Evolutionary conservation across 2,329 filamentous ascomycete species (phyloP).

Genomic region (Monosporascus sp.): DNA sequence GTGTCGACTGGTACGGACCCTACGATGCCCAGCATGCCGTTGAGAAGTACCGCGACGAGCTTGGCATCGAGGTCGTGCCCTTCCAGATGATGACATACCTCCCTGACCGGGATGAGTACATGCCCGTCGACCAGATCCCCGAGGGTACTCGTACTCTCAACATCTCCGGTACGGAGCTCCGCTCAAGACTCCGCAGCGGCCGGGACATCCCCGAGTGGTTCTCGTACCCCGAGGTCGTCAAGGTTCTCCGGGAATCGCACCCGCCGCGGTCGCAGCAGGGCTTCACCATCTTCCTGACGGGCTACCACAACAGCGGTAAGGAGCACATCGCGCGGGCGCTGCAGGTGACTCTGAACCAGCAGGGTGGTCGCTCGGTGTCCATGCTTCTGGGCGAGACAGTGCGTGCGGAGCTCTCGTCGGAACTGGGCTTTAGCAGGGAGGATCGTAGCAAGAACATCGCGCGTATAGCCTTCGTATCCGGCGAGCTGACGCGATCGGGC

Average conservation of each 20-base stretch:
- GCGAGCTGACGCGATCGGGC: conserved; percentile 87
- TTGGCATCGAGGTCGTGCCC: conserved; percentile 96
- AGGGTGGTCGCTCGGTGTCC: conserved; percentile 90
- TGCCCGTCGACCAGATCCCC: conserved; percentile 83
- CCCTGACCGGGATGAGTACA: conserved; percentile 94
- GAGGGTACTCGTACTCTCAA: conserved; percentile 79
- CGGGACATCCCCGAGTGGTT: conserved; percentile 99
- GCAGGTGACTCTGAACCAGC: conserved; percentile 96
- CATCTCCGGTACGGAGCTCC: conserved; percentile 87
- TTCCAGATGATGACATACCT: conserved; percentile 99
- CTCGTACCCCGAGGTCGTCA: conserved; percentile 98
- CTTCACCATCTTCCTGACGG: conserved; percentile 97
- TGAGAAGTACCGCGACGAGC: conserved; percentile 92
- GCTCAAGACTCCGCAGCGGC: conserved; percentile 82
- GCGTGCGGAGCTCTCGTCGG: conserved; percentile 84
- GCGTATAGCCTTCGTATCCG: conserved; percentile 93
- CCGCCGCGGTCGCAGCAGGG: conserved; percentile 86
- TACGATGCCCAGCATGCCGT: conserved; percentile 97
- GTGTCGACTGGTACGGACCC: conserved; percentile 94
- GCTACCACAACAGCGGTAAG: conserved; percentile 95
- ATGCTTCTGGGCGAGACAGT: conserved; percentile 95
- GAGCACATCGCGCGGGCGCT: conserved; percentile 93
- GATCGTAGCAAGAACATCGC: conserved; percentile 94
- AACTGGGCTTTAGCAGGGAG: conserved; percentile 89
- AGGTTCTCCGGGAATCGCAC: conserved; percentile 93